Evolutionary conservation across 2,329 filamentous ascomycete genomes (phyloP), one percentile per base, ranked within the genome.

Genomic region (Colletotrichum sublineola): DNA sequence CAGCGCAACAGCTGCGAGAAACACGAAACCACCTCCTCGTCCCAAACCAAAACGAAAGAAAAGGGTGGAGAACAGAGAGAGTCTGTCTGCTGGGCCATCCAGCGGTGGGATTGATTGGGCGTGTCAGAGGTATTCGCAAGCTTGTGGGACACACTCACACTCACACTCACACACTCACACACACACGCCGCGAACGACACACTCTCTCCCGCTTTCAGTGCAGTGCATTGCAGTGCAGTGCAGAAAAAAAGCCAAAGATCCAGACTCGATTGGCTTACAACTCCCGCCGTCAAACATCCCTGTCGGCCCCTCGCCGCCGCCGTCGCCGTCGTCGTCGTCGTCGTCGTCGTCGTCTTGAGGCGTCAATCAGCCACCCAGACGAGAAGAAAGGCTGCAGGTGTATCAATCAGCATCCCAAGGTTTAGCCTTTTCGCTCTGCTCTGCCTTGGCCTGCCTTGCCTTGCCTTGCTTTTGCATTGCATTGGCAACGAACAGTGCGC

Each of bases 231-330:
- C 24, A 14, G n/a, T n/a, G n/a, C n/a, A n/a, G n/a, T n/a, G n/a
- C n/a, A 20, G 3, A 8, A 44, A 7, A 29, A 29, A 24, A 2
- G 24, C 36, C 36, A 15, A 14, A 31, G 36, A 48, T 46, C 38
- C 14, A 18, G 42, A 57, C 8, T 69, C 66, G 66, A 72, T 69
- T 72, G 57, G 69, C 60, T 44, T 55, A 69, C 66, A 18, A 44
- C 60, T 31, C n/a, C 33, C 53, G 60, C 67, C 60, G 29, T 65
- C 40, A 55, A n/a, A 33, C 50, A 55, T 55, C 48, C 62, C 62
- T 64, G 62, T 55, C 61, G 48, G 44, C 48, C 36, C 3, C 33
- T 24, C 46, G 18, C 15, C 40, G 14, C n/a, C n/a, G n/a, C n/a
- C n/a, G n/a, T n/a, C n/a, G n/a, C 7, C 42, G 42, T 20, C 40